phyloP scores from a whole-genome alignment of 208 protist genomes.

The Acanthamoeba quina region DNA sequence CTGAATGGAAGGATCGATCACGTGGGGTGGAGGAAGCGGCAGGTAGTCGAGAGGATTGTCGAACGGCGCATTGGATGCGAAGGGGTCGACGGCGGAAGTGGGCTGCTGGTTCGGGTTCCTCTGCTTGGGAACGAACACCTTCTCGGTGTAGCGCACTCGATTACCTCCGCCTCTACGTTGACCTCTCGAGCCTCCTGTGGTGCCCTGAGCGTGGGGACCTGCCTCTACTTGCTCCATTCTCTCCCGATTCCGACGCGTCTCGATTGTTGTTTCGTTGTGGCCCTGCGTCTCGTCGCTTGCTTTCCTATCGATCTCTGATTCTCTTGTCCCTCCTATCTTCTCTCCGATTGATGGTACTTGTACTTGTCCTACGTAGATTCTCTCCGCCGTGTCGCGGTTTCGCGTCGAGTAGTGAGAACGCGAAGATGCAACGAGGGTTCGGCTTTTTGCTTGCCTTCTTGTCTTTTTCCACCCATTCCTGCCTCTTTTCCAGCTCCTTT shows the following conservation, averaged over 20 bases:
- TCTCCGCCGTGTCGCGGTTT: too few relatives aligned
- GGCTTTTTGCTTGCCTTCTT: not conserved
- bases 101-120: not conserved
- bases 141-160: conserved; percentile 8
- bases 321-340: not conserved
- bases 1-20: not conserved
- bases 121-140: conserved; percentile 1
- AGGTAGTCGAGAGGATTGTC: not conserved
- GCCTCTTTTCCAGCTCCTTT: not conserved
- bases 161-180: not conserved
- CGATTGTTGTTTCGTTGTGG: not conserved
- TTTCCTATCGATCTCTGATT: not conserved
- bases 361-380: too few relatives aligned
- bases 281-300: not conserved
- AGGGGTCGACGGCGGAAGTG: not conserved
- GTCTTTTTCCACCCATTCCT: not conserved
- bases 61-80: not conserved
- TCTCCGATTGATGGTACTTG: too few relatives aligned
- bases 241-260: not conserved
- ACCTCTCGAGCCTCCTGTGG: not conserved
- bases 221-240: not conserved
- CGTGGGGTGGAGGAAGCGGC: not conserved
- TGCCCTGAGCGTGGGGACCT: not conserved
- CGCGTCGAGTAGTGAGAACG: not conserved
- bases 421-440: not conserved